Conservation (phyloP, 1,139 yeast species). For the Taiozyma sp. region DNA sequence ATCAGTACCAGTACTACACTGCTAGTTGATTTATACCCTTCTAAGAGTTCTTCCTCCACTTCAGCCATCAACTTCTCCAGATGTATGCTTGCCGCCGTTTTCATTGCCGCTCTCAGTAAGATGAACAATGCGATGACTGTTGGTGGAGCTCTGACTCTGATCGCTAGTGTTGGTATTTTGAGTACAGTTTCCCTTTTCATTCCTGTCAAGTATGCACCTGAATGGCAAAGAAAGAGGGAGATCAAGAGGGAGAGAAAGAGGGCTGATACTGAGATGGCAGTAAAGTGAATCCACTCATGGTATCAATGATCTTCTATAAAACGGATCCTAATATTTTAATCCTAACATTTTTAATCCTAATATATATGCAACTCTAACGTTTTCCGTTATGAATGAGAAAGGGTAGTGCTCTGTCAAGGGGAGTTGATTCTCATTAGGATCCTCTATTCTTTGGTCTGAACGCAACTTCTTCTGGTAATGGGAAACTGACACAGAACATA, state of each 20-base stretch:
- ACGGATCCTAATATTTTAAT: too few relatives aligned
- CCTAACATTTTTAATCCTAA: too few relatives aligned
- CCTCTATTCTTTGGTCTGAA: conserved; percentile 27
- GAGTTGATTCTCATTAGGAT: not conserved
- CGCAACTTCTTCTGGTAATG: conserved; percentile 77
- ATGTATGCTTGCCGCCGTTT: conserved; percentile 55
- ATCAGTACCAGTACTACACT: conserved; percentile 47
- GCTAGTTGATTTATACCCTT: conserved; percentile 56
- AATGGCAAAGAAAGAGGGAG: conserved; percentile 8
- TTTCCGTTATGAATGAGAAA: too few relatives aligned
- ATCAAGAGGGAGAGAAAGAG: conserved; percentile 4
- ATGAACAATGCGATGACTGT: conserved; percentile 48
- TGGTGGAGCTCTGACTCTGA: conserved; percentile 60
- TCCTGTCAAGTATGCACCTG: conserved; percentile 21
- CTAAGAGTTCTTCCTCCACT: conserved; percentile 52
- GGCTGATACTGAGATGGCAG: not conserved
- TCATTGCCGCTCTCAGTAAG: conserved; percentile 53
- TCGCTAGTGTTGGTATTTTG: conserved; percentile 35
- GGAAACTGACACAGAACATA: conserved; percentile 86
- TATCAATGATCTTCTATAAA: too few relatives aligned
- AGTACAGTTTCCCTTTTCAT: conserved; percentile 16
- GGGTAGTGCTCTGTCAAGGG: too few relatives aligned
- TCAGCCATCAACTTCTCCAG: conserved; percentile 55
- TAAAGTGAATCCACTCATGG: not conserved
- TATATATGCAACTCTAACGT: not conserved